A percentile compares a stretch with the other conserved stretches of the same genome.
Conservation (phyloP, 495 filamentous ascomycete genomes). For the Trichoderma virens region DNA sequence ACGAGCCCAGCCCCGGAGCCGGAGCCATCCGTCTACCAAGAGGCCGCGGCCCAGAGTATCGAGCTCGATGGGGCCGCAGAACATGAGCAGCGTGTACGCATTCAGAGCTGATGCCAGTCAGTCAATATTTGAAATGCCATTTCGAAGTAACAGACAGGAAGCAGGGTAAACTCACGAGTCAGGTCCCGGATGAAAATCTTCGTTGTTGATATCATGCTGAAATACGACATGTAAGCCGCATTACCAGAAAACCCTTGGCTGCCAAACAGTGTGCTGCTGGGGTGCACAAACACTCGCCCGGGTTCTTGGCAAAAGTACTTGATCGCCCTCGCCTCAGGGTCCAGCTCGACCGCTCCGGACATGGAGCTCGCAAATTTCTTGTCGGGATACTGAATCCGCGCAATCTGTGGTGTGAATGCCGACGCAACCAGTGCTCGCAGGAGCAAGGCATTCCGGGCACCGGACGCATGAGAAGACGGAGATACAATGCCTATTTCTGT, state of each 20-base stretch:
- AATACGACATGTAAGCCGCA: conserved; percentile 71
- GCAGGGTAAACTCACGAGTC: conserved; percentile 56
- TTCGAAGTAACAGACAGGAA: not conserved
- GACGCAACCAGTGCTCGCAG: conserved; percentile 83
- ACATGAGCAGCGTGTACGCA: conserved; percentile 82
- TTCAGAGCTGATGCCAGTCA: conserved; percentile 62
- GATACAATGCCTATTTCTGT: conserved; percentile 78
- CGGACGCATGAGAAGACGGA: conserved; percentile 28
- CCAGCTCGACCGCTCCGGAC: conserved; percentile 80
- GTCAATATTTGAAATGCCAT: conserved; percentile 5
- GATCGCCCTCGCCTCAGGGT: conserved; percentile 86
- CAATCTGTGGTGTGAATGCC: conserved; percentile 85
- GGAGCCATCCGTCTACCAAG: conserved; percentile 87
- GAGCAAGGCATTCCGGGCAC: conserved; percentile 32
- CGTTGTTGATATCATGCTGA: conserved; percentile 80
- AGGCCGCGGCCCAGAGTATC: conserved; percentile 85
- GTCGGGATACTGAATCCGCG: conserved; percentile 84
- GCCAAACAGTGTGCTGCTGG: conserved; percentile 75
- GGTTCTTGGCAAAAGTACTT: conserved; percentile 84
- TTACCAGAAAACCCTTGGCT: conserved; percentile 63
- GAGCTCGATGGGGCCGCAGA: conserved; percentile 73
- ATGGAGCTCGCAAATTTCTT: conserved; percentile 85
- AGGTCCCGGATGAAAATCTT: conserved; percentile 84
- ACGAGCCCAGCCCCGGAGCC: conserved; percentile 85
- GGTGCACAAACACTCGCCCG: conserved; percentile 87